phyloP scores from a whole-genome alignment of 352 stramenopile genomes.

The Phytophthora tentaculata region DNA sequence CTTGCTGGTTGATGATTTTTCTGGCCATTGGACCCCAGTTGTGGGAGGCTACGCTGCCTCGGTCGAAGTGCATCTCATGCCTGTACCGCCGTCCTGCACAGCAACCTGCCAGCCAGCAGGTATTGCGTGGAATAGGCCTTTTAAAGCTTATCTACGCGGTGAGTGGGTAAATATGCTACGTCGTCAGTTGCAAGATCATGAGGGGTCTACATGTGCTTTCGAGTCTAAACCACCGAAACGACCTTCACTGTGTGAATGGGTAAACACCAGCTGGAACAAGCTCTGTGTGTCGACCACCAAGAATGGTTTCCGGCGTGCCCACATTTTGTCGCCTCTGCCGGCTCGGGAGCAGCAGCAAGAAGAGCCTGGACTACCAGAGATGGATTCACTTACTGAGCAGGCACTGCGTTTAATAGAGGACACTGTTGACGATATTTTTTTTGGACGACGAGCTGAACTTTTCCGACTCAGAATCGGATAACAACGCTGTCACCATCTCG shows the following conservation, averaged over 20 bases:
- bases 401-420: too few relatives aligned
- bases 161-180: neutral
- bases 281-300: neutral
- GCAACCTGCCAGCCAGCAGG: neutral
- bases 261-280: neutral
- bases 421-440: too few relatives aligned
- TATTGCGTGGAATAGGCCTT: neutral
- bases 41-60: neutral
- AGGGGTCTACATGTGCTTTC: neutral
- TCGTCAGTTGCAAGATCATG: neutral
- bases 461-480: too few relatives aligned
- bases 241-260: neutral
- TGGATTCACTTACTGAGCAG: too few relatives aligned
- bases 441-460: too few relatives aligned
- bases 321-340: neutral
- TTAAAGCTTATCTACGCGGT: neutral
- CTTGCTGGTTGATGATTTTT: conserved; percentile 2
- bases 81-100: neutral
- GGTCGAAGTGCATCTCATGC: neutral
- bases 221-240: neutral
- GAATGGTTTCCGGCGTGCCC: neutral
- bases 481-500: too few relatives aligned
- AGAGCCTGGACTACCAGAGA: too few relatives aligned
- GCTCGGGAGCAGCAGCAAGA: too few relatives aligned
- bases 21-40: neutral